phyloP scores from a whole-genome alignment of 2,329 filamentous ascomycete species.

The Alternaria dauci region DNA sequence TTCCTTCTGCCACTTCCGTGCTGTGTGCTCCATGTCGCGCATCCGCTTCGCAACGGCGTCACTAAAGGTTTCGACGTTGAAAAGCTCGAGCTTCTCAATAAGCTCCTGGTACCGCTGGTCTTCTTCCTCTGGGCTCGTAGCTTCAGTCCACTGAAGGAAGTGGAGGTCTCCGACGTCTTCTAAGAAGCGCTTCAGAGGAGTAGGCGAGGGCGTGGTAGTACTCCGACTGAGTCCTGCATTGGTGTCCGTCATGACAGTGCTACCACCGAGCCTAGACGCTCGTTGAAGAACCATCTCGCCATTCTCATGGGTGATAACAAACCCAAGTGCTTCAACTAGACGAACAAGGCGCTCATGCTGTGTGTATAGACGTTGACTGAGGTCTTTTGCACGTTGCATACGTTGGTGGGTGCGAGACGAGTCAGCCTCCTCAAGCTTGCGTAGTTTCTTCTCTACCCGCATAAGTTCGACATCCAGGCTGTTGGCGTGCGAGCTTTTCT shows the following conservation, averaged over 20 bases:
- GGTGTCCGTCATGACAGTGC: constrained; percentile 55
- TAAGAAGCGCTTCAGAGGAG: constrained; percentile 64
- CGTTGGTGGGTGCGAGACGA: constrained; percentile 71
- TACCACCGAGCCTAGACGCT: constrained; percentile 64
- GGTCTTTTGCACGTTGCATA: constrained; percentile 76
- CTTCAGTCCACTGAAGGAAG: constrained; percentile 83
- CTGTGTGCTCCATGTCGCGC: constrained; percentile 91
- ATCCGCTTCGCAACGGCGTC: constrained; percentile 88
- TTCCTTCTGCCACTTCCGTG: constrained; percentile 92
- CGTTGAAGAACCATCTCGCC: constrained; percentile 79
- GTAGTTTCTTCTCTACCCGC: constrained; percentile 71
- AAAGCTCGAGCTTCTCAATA: constrained; percentile 74
- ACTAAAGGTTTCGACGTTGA: constrained; percentile 84
- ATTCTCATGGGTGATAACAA: constrained; percentile 77
- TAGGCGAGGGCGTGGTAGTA: constrained; percentile 62
- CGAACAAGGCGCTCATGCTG: constrained; percentile 85
- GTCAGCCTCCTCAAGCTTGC: constrained; percentile 58
- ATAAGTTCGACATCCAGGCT: constrained; percentile 79
- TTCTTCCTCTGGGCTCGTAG: constrained; percentile 71
- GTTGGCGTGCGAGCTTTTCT: constrained; percentile 77
- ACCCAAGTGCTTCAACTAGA: constrained; percentile 86
- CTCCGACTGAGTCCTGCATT: constrained; percentile 58
- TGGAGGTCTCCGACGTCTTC: constrained; percentile 73
- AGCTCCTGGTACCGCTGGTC: constrained; percentile 77
- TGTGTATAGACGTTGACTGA: constrained; percentile 82